Percentiles rank a stretch among this genome's conserved stretches.
These are phyloP conservation scores for Suhomyces choctaworum DNA, from an alignment of 1,139 yeast genomes.

Conservation along the genomic window DNA sequence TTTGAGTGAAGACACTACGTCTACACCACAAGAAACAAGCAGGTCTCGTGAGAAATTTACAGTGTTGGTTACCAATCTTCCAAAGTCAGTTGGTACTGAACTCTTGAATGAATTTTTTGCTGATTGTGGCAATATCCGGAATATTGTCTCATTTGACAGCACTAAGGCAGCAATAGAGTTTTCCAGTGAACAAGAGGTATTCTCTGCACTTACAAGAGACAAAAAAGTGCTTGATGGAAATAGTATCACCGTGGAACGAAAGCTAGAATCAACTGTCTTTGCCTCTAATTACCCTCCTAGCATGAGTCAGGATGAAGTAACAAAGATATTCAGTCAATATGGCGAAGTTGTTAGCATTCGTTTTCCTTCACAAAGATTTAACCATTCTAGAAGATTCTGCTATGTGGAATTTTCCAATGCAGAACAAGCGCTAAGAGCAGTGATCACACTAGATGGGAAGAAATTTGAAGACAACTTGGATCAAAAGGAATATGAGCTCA, in stretches of 20 bases:
- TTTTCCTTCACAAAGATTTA: slow-evolving; percentile 63
- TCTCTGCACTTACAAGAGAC: slow-evolving; percentile 63
- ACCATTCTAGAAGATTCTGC: slow-evolving; percentile 65
- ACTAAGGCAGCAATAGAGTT: slow-evolving; percentile 57
- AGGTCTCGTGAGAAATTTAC: slow-evolving; percentile 62
- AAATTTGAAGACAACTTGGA: slow-evolving; percentile 23
- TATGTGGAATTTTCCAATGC: slow-evolving; percentile 60
- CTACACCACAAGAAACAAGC: too few relatives aligned
- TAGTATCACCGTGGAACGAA: slow-evolving; percentile 48
- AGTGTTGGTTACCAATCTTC: slow-evolving; percentile 47
- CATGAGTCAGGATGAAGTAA: slow-evolving; percentile 42
- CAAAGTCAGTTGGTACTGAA: slow-evolving; percentile 28
- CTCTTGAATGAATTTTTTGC: slow-evolving; percentile 46
- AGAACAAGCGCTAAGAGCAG: slow-evolving; percentile 51
- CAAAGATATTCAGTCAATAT: slow-evolving; percentile 39
- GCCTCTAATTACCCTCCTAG: slow-evolving; percentile 73
- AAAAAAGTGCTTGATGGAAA: slow-evolving; percentile 46
- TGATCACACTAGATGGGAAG: slow-evolving; percentile 42
- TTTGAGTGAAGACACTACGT: background rate
- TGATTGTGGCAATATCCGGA: slow-evolving; percentile 57
- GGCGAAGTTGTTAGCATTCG: slow-evolving; percentile 59
- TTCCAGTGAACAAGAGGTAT: slow-evolving; percentile 45
- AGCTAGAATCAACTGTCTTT: slow-evolving; percentile 55
- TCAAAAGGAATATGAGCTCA: slow-evolving; percentile 32
- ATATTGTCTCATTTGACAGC: slow-evolving; percentile 32